Base-by-base conservation (phyloP, 495 filamentous ascomycete genomes). In the Echria macrotheca region DNA sequence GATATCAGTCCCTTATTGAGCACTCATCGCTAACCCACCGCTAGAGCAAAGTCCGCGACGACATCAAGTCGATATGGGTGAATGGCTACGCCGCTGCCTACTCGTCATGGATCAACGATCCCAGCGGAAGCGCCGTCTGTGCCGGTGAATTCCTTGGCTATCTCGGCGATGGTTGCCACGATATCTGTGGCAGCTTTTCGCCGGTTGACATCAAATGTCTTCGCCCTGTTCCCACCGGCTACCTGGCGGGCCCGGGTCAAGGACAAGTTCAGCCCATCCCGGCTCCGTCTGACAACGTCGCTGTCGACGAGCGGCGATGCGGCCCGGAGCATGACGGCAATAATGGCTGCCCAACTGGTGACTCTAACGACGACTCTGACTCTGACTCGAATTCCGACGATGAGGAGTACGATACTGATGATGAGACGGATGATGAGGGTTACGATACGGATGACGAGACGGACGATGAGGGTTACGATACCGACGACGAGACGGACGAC, bases 91-190 rank as follows among this genome's bases (percentile, higher is more conserved):
- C 55, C 15, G 55, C 47, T 18, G 55, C 55, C 47, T 58, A 48
- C 36, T 43, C 37, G 9, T 42, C 40, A n/a, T 53, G 31, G 26
- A 17, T 7, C n/a, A 23, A 48, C 14, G 55, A 54, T 25, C 23
- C 8, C 24, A 28, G 51, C 14, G 51, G 51, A 42, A 39, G 40
- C 15, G 15, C 49, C 36, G 47, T 39, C 17, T 58, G 55, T 47
- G 15, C 23, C n/a, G 55, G 55, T 19, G 38, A 58, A 5, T 51
- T 48, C 38, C 43, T 43, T 25, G 52, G 56, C 49, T 55, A 53
- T 26, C 49, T 55, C 10, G 24, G 28, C 25, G 10, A 37, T 6
- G 56, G 56, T 22, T 55, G 56, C 45, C 49, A 55, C 35, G 41
- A 50, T 43, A 11, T 50, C 2, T 41, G 43, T 24, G 51, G 50